Base-by-base conservation (phyloP, 176 grass and related monocot genomes). In the Elaeis guineensis region DNA sequence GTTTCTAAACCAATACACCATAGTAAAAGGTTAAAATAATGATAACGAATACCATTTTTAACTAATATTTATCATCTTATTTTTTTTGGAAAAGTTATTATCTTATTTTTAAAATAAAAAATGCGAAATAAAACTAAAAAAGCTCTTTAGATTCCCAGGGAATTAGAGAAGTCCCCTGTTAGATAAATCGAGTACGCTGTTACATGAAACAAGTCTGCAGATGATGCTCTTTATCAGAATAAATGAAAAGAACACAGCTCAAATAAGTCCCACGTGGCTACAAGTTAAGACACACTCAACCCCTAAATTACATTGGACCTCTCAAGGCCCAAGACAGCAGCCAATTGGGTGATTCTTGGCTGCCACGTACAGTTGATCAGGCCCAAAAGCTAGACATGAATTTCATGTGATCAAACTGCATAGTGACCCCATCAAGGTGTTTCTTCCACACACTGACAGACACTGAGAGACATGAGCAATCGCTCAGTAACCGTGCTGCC, bases 401-500 rank as follows among this genome's bases (percentile, higher is more conserved):
- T 54, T 22, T 30, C 59, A 55, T 56, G 15, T 7, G 25, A 73
- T 63, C 25, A 16, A 55, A 21, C 8, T 44, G 35, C 5, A 25
- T 56, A 48, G 14, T 3, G 26, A 49, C n/a, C 9, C n/a, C 35
- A 2, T 44, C 35, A 3, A 44, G 15, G 23, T 26, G 25, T 15
- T 50, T 21, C 14, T 28, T n/a, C 24, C 25, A 29, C 17, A 30
- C 19, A 1, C 54, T 57, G n/a, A n/a, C n/a, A n/a, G n/a, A n/a
- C n/a, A n/a, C n/a, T n/a, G 35, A 14, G 11, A 12, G 35, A 53
- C 55, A 50, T 57, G 12, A 44, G 30, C 49, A 19, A 29, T 26
- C 8, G 64, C 78, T 89, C 77, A 98, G 79, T 93, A 98, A 49
- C 50, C 75, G 70, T 93, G 85, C 60, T 92, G 88, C 94, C 94